A percentile compares a stretch with the other conserved stretches of the same genome.
Evolutionary conservation across 176 grass and related monocot species (phyloP).

Genomic region (Rhynchospora pubera): DNA sequence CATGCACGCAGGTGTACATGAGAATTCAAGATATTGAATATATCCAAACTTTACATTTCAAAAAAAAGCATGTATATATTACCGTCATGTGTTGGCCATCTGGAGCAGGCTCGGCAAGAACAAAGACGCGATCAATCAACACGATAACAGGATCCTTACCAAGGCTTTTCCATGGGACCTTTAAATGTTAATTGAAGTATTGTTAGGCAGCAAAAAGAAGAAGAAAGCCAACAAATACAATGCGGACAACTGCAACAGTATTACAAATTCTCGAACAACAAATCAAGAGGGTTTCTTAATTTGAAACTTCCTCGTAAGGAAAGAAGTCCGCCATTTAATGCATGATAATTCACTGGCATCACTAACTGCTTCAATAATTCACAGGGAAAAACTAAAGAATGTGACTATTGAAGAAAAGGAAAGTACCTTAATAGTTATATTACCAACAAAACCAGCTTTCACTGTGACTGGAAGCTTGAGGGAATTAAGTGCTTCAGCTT

Average conservation of each 20-base stretch:
- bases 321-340: background rate
- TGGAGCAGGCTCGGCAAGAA: slow-evolving; percentile 90
- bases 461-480: slow-evolving; percentile 91
- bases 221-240: slow-evolving; percentile 16
- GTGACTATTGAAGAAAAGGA: slow-evolving; percentile 14
- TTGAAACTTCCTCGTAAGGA: background rate
- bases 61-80: slow-evolving; percentile 20
- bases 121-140: slow-evolving; percentile 80
- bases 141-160: slow-evolving; percentile 98
- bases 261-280: slow-evolving; percentile 2
- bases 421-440: slow-evolving; percentile 90
- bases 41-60: slow-evolving; percentile 13
- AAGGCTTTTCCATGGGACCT: slow-evolving; percentile 97
- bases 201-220: slow-evolving; percentile 20
- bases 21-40: background rate
- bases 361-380: background rate
- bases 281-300: slow-evolving; percentile 5
- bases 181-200: slow-evolving; percentile 31
- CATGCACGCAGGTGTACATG: background rate
- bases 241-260: background rate
- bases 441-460: slow-evolving; percentile 98
- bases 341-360: background rate
- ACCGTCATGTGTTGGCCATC: slow-evolving; percentile 77
- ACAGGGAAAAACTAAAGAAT: slow-evolving; percentile 9
- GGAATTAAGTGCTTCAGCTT: slow-evolving; percentile 95